Base-by-base conservation (phyloP, 345 rosid genomes). In the Murraya koenigii region DNA sequence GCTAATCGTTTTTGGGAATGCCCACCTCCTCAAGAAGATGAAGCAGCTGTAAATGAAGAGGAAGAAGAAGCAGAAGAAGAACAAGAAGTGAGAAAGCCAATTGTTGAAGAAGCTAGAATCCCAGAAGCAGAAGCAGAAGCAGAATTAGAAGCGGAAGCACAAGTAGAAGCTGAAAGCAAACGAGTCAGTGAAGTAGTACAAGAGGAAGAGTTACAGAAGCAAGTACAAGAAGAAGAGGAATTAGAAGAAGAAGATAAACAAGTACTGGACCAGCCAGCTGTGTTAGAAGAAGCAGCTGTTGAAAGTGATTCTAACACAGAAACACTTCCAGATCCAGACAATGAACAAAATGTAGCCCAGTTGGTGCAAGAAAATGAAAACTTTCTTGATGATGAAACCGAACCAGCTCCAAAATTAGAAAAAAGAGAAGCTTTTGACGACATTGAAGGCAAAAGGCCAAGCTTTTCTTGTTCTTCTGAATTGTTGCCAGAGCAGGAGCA, bases 1-100 rank as follows among this genome's bases (percentile, higher is more conserved):
- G 92, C 96, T 64, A 93, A 86, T 81, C 86, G 87, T 79, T 91
- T 89, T 32, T 88, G 93, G 81, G 96, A 91, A 54, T 76, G 89
- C 23, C 94, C 93, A 33, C 36, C 78, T 61, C 84, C 85, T 0
- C 76, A 82, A 28, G 78, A 80, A 54, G 84, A 68, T 13, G 49
- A 44, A 44, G 49, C 17, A 4, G 69, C 69, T 9, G 85, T 59
- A 4, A 81, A 73, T 7, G 81, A 41, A 5, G 77, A 77, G 10
- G 79, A 69, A 23, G 74, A 78, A 17, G 84, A 68, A 1, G 71
- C 64, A 30, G 91, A 83, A 77, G 82, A 28, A 28, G 91, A 83
- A 77, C 81, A 28, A 28, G 39, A 38, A 28, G 55, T 28, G 41
- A 6, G 84, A 82, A 68, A 86, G 38, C 85, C 82, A 63, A 66